Percentiles rank a stretch among this genome's conserved stretches.
Evolutionary conservation across 176 grass and related monocot species (phyloP).

Genomic region (Bromus sterilis): DNA sequence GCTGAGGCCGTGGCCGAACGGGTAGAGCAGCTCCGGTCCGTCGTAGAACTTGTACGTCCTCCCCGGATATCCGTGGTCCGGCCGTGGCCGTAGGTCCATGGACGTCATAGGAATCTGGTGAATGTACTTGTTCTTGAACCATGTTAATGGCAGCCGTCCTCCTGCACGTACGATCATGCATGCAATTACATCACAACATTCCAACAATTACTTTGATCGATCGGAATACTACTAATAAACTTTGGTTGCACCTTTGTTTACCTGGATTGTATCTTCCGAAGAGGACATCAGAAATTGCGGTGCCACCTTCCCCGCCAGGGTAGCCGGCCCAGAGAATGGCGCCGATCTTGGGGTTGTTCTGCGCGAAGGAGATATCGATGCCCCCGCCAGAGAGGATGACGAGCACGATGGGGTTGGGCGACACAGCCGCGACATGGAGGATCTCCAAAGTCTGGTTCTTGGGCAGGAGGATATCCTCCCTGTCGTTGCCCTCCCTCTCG

Average conservation of each 20-base stretch:
- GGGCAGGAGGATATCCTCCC: slow-evolving; percentile 48
- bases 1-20: slow-evolving; percentile 25
- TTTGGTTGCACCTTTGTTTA: neutral
- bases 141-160: slow-evolving; percentile 31
- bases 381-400: slow-evolving; percentile 47
- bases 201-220: neutral
- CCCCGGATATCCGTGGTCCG: slow-evolving; percentile 26
- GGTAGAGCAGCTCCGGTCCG: slow-evolving; percentile 19
- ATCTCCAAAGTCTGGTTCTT: slow-evolving; percentile 37
- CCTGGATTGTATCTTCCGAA: slow-evolving; percentile 41
- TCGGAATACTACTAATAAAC: neutral
- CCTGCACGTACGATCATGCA: neutral
- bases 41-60: slow-evolving; percentile 42
- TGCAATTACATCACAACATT: neutral
- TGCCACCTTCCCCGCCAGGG: slow-evolving; percentile 46
- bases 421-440: slow-evolving; percentile 26
- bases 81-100: slow-evolving; percentile 27
- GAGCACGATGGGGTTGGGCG: slow-evolving; percentile 34
- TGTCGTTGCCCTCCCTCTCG: slow-evolving; percentile 47
- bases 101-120: slow-evolving; percentile 34
- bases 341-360: slow-evolving; percentile 46
- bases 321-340: slow-evolving; percentile 56
- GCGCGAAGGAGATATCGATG: slow-evolving; percentile 48
- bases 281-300: slow-evolving; percentile 38
- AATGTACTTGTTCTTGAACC: slow-evolving; percentile 34